phyloP scores from a whole-genome alignment of 768 basidiomycete species.

The Cantharellus anzutake region DNA sequence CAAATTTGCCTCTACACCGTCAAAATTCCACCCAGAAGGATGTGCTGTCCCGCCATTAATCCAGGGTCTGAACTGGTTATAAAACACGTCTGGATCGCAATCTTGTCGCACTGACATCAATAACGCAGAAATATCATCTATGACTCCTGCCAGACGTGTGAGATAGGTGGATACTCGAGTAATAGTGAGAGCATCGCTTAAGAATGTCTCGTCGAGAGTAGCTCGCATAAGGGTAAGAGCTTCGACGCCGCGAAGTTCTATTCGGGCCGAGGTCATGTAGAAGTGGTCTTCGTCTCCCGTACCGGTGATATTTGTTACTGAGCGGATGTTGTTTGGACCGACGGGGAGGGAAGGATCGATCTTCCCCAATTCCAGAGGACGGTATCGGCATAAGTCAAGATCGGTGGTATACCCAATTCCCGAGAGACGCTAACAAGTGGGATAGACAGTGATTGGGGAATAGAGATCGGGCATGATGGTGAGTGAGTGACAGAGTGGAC shows the following conservation, averaged over 20 bases:
- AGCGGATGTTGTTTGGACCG: conserved; percentile 31
- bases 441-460: conserved; percentile 52
- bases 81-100: conserved; percentile 64
- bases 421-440: conserved; percentile 56
- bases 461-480: conserved; percentile 25
- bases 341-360: conserved; percentile 5
- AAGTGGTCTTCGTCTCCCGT: conserved; percentile 72
- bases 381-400: conserved; percentile 80
- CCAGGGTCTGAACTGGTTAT: conserved; percentile 84
- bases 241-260: conserved; percentile 70
- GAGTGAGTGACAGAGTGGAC: conserved; percentile 29
- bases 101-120: conserved; percentile 46
- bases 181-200: conserved; percentile 48
- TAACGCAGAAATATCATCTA: conserved; percentile 40
- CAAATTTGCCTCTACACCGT: conserved; percentile 41
- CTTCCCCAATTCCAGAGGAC: conserved; percentile 59
- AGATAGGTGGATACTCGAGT: conserved; percentile 52
- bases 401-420: conserved; percentile 62
- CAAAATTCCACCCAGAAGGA: conserved; percentile 34
- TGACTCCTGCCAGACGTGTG: conserved; percentile 36
- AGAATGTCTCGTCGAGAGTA: conserved; percentile 77
- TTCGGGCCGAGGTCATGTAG: conserved; percentile 67
- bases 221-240: conserved; percentile 72
- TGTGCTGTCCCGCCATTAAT: conserved; percentile 55
- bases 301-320: conserved; percentile 39